These are phyloP conservation scores for Blastobotrys peoriensis DNA, from an alignment of 805 yeast genomes.

Conservation along the genomic window DNA sequence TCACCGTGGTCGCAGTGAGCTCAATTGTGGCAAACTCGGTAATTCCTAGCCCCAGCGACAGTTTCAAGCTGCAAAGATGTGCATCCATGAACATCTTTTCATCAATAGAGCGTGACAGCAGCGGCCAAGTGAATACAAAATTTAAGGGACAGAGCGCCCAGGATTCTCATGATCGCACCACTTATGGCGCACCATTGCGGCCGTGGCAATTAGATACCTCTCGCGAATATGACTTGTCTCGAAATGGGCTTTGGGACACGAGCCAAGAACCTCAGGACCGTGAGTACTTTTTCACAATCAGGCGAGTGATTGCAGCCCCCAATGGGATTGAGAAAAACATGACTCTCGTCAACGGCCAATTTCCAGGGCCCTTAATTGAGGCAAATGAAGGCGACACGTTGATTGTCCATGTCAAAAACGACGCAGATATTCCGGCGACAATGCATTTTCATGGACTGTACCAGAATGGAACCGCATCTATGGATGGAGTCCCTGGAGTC, in stretches of 20 bases:
- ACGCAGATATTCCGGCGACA: conserved; percentile 59
- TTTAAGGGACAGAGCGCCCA: no score
- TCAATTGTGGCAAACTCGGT: no score
- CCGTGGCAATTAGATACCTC: conserved; percentile 28
- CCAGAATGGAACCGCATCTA: conserved; percentile 61
- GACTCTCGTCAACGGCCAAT: conserved; percentile 47
- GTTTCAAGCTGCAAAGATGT: no score
- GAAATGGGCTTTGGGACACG: conserved; percentile 15
- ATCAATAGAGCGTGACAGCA: no score
- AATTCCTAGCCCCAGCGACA: no score
- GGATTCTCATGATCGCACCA: no score
- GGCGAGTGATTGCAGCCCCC: conserved; percentile 18
- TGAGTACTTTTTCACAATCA: conserved; percentile 18
- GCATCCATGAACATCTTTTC: no score
- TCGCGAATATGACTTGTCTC: conserved; percentile 20
- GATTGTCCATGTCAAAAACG: conserved; percentile 64
- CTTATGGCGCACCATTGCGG: conserved; percentile 17
- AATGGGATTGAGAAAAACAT: conserved; percentile 27
- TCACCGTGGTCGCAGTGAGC: no score
- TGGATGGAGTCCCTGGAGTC: conserved; percentile 87
- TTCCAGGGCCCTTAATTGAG: conserved; percentile 79
- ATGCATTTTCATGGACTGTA: conserved; percentile 91
- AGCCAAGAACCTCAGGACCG: conserved; percentile 12
- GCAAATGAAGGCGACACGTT: conserved; percentile 75
- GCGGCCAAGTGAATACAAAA: no score